Conservation (phyloP, 2,329 filamentous ascomycete species). For the Penicillium expansum region DNA sequence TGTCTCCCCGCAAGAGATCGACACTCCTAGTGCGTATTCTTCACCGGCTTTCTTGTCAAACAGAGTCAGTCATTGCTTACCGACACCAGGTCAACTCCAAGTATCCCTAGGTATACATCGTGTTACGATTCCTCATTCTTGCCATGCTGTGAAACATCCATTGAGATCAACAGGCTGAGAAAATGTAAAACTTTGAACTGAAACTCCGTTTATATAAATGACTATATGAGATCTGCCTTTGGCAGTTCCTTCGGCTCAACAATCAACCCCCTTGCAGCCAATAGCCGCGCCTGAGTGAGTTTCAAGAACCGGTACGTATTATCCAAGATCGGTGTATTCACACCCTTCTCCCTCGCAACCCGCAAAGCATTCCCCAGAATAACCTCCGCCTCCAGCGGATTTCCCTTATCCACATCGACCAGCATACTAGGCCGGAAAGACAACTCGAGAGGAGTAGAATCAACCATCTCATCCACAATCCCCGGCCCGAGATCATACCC, state of each 20-base stretch:
- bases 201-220: no score
- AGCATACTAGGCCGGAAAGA: conserved; percentile 17
- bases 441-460: conserved; percentile 9
- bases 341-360: conserved; percentile 9
- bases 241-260: conserved; percentile 9
- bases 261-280: conserved; percentile 11
- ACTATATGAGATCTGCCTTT: conserved; percentile 5
- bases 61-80: neutral
- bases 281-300: conserved; percentile 10
- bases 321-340: conserved; percentile 13
- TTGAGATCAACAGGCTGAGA: neutral
- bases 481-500: conserved; percentile 11
- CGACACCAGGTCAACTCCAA: neutral
- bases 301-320: conserved; percentile 15
- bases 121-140: neutral
- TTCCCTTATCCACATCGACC: conserved; percentile 16
- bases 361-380: conserved; percentile 15
- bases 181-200: neutral
- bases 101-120: neutral
- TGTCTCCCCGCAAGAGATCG: neutral
- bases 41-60: neutral
- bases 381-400: conserved; percentile 16
- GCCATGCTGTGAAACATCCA: neutral
- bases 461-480: conserved; percentile 13
- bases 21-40: neutral